Percentiles rank a stretch among this genome's conserved stretches.
phyloP scores from a whole-genome alignment of 306 rosid genomes.

The Fragaria vesca region DNA sequence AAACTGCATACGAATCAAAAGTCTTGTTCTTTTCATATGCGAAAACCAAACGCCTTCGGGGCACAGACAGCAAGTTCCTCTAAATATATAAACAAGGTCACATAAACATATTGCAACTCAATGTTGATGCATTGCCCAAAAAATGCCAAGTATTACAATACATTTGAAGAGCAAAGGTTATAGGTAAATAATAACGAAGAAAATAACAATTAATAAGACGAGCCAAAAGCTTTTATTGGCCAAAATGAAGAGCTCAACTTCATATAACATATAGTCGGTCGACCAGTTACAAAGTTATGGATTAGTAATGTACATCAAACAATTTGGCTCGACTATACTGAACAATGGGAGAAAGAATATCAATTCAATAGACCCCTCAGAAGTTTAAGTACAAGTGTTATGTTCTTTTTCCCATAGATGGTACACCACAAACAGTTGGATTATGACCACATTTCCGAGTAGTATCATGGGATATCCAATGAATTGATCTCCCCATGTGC shows the following conservation, averaged over 20 bases:
- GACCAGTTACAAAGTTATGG: neutral
- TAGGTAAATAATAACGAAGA: neutral
- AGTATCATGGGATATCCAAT: neutral
- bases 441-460: neutral
- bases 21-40: neutral
- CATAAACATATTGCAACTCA: neutral
- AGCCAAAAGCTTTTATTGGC: neutral
- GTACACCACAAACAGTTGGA: neutral
- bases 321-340: neutral
- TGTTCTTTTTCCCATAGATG: neutral
- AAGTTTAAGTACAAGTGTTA: slow-evolving; percentile 14
- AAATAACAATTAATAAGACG: neutral
- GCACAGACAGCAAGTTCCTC: neutral
- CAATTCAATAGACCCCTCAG: neutral
- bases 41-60: neutral
- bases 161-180: too few relatives aligned
- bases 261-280: neutral
- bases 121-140: neutral
- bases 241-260: neutral
- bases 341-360: neutral
- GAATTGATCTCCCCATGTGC: slow-evolving; percentile 6
- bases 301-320: neutral
- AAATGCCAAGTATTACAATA: neutral
- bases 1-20: neutral
- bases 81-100: neutral